Conservation (phyloP, 2,329 filamentous ascomycete species). For the Aspergillus hiratsukae region DNA sequence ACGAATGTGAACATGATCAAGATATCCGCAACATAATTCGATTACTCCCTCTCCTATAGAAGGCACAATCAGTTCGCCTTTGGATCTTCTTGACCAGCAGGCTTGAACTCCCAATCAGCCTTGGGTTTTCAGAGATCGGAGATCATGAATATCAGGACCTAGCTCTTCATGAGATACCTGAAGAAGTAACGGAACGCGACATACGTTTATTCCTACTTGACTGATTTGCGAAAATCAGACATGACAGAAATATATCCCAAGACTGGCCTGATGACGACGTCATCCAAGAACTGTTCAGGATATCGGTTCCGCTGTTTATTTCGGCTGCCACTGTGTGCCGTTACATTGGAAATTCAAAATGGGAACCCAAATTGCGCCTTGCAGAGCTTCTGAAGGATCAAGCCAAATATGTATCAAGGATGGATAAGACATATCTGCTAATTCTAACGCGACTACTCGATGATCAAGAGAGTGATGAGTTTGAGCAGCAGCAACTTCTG, state of each 20-base stretch:
- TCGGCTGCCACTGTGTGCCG: conserved; percentile 15
- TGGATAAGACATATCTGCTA: conserved; percentile 22
- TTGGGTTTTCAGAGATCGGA: conserved; percentile 15
- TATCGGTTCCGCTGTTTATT: conserved; percentile 15
- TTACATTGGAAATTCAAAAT: conserved; percentile 11
- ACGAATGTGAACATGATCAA: conserved; percentile 20
- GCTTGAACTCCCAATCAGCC: conserved; percentile 20
- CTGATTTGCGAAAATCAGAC: conserved; percentile 13
- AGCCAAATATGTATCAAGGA: conserved; percentile 12
- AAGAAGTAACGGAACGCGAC: conserved; percentile 18
- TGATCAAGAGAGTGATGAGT: conserved; percentile 3
- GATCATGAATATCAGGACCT: conserved; percentile 17
- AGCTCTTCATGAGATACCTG: conserved; percentile 17
- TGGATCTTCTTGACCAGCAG: conserved; percentile 23
- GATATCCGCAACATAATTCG: conserved; percentile 18
- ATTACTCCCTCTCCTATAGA: conserved; percentile 12
- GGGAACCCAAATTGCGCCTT: conserved; percentile 1
- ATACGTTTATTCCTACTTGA: conserved; percentile 20
- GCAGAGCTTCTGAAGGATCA: conserved; percentile 11
- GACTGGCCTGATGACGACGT: conserved; percentile 10
- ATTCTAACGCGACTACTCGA: conserved; percentile 18
- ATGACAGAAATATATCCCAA: conserved; percentile 5
- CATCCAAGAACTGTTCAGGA: conserved; percentile 3
- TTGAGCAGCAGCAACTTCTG: conserved; percentile 8
- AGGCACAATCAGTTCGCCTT: conserved; percentile 7